phyloP scores from a whole-genome alignment of 352 stramenopile genomes.

The Phytophthora ramorum region DNA sequence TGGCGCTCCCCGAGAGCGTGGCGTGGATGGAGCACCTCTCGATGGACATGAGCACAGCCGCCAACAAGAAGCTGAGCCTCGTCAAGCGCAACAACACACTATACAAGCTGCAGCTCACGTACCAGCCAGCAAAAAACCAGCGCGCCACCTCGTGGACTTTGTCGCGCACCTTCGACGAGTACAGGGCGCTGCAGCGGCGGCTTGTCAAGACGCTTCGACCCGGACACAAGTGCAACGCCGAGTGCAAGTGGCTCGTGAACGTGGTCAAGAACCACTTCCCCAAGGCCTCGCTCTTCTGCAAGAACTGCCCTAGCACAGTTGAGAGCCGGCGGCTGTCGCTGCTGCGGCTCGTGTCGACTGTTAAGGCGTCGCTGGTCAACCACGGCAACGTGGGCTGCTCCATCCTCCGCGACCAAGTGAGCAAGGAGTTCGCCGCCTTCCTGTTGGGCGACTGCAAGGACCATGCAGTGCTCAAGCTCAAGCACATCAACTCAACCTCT shows the following conservation, averaged over 20 bases:
- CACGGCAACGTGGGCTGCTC: constrained; percentile 28
- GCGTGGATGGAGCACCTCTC: constrained; percentile 37
- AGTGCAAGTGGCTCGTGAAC: not conserved
- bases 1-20: constrained; percentile 33
- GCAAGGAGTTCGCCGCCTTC: constrained; percentile 38
- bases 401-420: constrained; percentile 36
- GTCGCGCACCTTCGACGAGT: no score
- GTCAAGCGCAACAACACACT: constrained; percentile 39
- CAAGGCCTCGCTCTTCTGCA: constrained; percentile 44
- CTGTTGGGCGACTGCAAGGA: constrained; percentile 38
- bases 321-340: constrained; percentile 38
- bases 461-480: constrained; percentile 16
- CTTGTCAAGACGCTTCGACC: constrained; percentile 49
- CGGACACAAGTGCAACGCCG: constrained; percentile 51
- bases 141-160: no score
- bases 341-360: constrained; percentile 30
- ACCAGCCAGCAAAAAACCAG: no score
- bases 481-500: constrained; percentile 16
- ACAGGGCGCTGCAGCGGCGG: constrained; percentile 10
- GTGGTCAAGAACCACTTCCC: constrained; percentile 60
- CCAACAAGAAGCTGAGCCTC: constrained; percentile 32
- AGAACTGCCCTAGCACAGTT: constrained; percentile 37
- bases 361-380: constrained; percentile 41
- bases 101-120: constrained; percentile 16
- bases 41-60: constrained; percentile 34